Conservation (phyloP, 2,329 filamentous ascomycete species). For the Ascochyta rabiei region DNA sequence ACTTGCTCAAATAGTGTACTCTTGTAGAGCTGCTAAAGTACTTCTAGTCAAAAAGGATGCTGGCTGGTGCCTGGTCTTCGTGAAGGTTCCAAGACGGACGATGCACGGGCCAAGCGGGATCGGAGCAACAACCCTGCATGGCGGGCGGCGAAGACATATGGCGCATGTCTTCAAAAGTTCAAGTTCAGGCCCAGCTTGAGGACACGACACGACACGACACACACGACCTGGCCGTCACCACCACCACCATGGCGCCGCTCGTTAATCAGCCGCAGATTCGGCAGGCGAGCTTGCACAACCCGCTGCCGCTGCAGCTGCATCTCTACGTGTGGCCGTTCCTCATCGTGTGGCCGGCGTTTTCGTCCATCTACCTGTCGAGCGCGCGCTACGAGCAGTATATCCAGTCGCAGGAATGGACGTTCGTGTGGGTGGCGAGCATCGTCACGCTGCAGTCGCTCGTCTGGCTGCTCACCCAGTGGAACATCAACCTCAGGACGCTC, state of each 20-base stretch:
- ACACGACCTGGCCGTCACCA: conserved; percentile 18
- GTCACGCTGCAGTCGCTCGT: conserved; percentile 84
- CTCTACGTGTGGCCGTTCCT: conserved; percentile 92
- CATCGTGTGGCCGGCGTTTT: conserved; percentile 89
- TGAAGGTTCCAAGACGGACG: conserved; percentile 5
- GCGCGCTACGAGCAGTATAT: conserved; percentile 91
- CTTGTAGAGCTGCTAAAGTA: no score
- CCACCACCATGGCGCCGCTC: conserved; percentile 61
- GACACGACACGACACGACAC: conserved; percentile 15
- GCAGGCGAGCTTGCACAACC: conserved; percentile 84
- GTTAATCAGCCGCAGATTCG: conserved; percentile 85
- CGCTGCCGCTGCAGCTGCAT: conserved; percentile 79
- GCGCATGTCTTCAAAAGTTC: conserved; percentile 22
- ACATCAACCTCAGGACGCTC: conserved; percentile 79
- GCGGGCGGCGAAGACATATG: conserved; percentile 12
- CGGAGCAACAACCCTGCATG: conserved; percentile 10
- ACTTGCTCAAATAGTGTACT: no score
- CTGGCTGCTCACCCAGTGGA: conserved; percentile 98
- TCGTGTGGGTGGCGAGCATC: conserved; percentile 89
- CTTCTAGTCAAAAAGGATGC: no score
- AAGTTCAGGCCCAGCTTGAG: conserved; percentile 16
- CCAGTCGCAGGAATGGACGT: conserved; percentile 95
- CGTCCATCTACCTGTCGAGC: conserved; percentile 81
- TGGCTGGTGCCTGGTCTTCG: no score
- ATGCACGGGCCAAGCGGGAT: neutral